Conservation (phyloP, 139 green algal species). For the Chlorella sp. region DNA sequence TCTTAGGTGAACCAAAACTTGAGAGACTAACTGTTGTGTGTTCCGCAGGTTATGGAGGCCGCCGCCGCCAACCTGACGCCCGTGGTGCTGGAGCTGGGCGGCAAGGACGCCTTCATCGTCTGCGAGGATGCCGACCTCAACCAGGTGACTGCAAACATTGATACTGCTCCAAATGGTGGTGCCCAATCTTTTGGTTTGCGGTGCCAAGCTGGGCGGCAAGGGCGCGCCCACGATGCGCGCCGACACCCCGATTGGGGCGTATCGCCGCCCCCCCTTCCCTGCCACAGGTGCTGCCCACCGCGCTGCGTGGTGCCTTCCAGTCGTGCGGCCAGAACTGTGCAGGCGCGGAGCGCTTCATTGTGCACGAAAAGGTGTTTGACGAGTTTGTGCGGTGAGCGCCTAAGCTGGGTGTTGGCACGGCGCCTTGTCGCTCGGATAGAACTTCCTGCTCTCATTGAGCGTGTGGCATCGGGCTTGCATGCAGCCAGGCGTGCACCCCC, state of each 20-base stretch:
- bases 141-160: too few relatives aligned
- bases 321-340: slow-evolving; percentile 97
- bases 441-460: background rate
- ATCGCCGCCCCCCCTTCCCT: background rate
- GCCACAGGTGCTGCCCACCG: slow-evolving; percentile 80
- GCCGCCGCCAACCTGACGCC: slow-evolving; percentile 87
- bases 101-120: slow-evolving; percentile 97
- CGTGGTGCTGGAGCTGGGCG: slow-evolving; percentile 96
- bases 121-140: slow-evolving; percentile 88
- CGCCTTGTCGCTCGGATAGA: background rate
- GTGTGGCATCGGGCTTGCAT: background rate
- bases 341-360: slow-evolving; percentile 95
- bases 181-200: too few relatives aligned
- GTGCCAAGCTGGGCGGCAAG: background rate
- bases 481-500: background rate
- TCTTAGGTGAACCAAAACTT: too few relatives aligned
- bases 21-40: too few relatives aligned
- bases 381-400: slow-evolving; percentile 46
- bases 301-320: slow-evolving; percentile 90
- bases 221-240: too few relatives aligned
- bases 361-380: slow-evolving; percentile 79
- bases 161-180: too few relatives aligned
- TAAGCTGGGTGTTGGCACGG: background rate
- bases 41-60: slow-evolving; percentile 84
- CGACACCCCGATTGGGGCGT: too few relatives aligned